phyloP scores from a whole-genome alignment of 805 yeast genomes.

The Nematodospora valgi region DNA sequence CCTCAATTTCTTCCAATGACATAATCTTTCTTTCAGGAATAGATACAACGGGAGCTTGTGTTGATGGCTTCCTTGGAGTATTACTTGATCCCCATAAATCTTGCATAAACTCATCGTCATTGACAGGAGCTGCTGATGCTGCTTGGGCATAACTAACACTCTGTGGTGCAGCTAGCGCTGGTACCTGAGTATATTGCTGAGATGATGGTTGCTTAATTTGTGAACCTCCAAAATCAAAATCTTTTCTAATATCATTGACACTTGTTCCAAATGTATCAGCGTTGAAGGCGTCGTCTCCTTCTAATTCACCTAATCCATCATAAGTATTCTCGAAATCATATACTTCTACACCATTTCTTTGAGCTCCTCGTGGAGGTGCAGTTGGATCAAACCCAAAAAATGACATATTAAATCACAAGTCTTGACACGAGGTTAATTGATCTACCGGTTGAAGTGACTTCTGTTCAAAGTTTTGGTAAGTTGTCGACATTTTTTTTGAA shows the following conservation, averaged over 20 bases:
- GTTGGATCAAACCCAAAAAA: constrained; percentile 63
- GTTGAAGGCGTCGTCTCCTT: constrained; percentile 75
- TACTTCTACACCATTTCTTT: constrained; percentile 25
- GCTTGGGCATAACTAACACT: constrained; percentile 41
- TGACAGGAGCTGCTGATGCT: constrained; percentile 29
- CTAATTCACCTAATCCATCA: constrained; percentile 71
- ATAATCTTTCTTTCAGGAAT: constrained; percentile 44
- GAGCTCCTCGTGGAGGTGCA: constrained; percentile 27
- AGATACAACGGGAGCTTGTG: constrained; percentile 8
- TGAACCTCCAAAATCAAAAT: constrained; percentile 52
- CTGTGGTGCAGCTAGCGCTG: constrained; percentile 15
- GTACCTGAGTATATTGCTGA: constrained; percentile 11
- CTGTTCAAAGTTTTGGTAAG: too few relatives aligned
- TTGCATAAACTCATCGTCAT: constrained; percentile 45
- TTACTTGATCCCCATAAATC: constrained; percentile 42
- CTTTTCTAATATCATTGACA: constrained; percentile 48
- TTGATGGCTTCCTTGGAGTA: constrained; percentile 29
- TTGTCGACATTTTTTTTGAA: too few relatives aligned
- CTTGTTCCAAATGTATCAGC: constrained; percentile 71
- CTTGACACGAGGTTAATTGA: too few relatives aligned
- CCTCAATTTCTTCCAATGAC: constrained; percentile 83
- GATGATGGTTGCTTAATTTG: not conserved
- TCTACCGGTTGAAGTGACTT: too few relatives aligned
- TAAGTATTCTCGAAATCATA: constrained; percentile 83
- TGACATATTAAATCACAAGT: constrained; percentile 42